Evolutionary conservation across 331 rosid species (phyloP).

Genomic region (Quercus tomentella): DNA sequence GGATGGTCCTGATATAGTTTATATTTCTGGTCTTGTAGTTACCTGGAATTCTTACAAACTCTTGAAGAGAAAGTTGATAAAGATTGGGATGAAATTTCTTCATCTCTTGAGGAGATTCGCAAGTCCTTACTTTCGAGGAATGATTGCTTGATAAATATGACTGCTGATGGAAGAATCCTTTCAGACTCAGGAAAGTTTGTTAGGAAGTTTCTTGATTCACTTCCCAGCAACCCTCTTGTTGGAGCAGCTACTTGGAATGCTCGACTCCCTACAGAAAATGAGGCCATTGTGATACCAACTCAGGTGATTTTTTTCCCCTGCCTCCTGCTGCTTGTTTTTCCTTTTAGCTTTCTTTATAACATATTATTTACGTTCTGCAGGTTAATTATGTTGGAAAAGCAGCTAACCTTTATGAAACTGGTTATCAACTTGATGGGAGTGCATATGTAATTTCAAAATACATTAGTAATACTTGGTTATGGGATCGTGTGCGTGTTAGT

Average conservation of each 20-base stretch:
- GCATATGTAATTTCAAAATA: slow-evolving; percentile 87
- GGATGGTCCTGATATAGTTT: slow-evolving; percentile 1
- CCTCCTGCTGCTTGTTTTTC: slow-evolving; percentile 10
- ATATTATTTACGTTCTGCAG: slow-evolving; percentile 37
- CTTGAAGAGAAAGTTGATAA: slow-evolving; percentile 86
- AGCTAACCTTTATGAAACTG: slow-evolving; percentile 67
- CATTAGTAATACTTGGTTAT: slow-evolving; percentile 90
- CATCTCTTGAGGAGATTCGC: slow-evolving; percentile 93
- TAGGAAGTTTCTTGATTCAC: slow-evolving; percentile 67
- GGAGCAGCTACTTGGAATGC: slow-evolving; percentile 52
- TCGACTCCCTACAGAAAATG: slow-evolving; percentile 59
- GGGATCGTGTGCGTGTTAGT: slow-evolving; percentile 98
- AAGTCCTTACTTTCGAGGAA: slow-evolving; percentile 64
- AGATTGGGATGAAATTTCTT: slow-evolving; percentile 79
- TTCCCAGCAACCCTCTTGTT: slow-evolving; percentile 59
- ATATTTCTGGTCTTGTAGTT: slow-evolving; percentile 42
- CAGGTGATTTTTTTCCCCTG: slow-evolving; percentile 48
- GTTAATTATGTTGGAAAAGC: slow-evolving; percentile 98
- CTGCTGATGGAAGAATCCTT: slow-evolving; percentile 73
- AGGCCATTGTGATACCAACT: slow-evolving; percentile 90
- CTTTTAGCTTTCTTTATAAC: slow-evolving; percentile 3
- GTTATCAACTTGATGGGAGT: slow-evolving; percentile 82
- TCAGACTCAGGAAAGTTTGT: slow-evolving; percentile 46
- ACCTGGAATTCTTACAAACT: slow-evolving; percentile 72
- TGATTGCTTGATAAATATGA: slow-evolving; percentile 76